Evolutionary conservation across 2,329 filamentous ascomycete species (phyloP).

Genomic region (Camillea tinctor): DNA sequence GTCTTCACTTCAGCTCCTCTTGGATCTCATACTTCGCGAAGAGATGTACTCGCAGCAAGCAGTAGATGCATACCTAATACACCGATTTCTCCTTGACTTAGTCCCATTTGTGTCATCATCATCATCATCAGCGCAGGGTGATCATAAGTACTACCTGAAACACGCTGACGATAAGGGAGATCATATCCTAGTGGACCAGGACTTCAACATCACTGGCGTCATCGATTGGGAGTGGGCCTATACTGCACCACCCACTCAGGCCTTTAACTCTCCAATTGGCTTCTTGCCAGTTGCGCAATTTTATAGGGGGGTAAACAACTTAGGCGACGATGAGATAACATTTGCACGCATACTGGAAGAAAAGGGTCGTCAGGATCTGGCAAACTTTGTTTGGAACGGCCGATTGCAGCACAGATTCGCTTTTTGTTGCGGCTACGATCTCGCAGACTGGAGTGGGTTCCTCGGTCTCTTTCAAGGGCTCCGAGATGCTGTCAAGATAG

Average conservation of each 20-base stretch:
- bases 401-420: conserved; percentile 38
- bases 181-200: conserved; percentile 45
- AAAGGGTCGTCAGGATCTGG: conserved; percentile 37
- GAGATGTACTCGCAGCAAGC: conserved; percentile 36
- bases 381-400: conserved; percentile 36
- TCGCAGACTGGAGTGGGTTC: conserved; percentile 42
- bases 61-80: conserved; percentile 40
- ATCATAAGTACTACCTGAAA: conserved; percentile 43
- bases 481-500: conserved; percentile 33
- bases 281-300: conserved; percentile 42
- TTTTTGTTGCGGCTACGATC: conserved; percentile 43
- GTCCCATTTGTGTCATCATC: conserved; percentile 28
- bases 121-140: conserved; percentile 18
- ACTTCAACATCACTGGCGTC: conserved; percentile 47
- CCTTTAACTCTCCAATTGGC: conserved; percentile 43
- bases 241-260: conserved; percentile 34
- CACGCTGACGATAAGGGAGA: conserved; percentile 50
- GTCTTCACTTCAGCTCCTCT: conserved; percentile 34
- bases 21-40: conserved; percentile 36
- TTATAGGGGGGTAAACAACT: conserved; percentile 35
- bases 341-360: conserved; percentile 35
- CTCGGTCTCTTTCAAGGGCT: conserved; percentile 41
- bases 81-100: conserved; percentile 41
- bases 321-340: conserved; percentile 38
- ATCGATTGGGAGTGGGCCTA: conserved; percentile 45